Evolutionary conservation across 768 basidiomycete species (phyloP), one percentile per base, ranked within the genome.

Genomic region (Naganishia kalamii): DNA sequence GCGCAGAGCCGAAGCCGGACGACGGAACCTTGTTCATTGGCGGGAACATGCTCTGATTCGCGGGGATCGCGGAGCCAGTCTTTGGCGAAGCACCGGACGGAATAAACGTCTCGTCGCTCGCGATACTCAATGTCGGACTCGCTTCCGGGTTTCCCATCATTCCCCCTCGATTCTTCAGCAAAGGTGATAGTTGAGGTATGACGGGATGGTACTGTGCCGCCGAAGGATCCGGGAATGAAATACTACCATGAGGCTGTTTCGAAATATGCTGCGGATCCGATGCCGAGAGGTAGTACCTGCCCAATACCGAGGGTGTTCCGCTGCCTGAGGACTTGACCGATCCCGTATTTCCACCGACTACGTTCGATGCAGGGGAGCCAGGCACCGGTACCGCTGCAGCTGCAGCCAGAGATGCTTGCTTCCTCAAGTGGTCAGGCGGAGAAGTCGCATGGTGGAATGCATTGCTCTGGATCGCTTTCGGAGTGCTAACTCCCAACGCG

Each of bases 21-120:
- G 54, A 37, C 13, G 54, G 54, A 40, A 57, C 54, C 37, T 57
- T 57, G 54, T 37, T 57, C 54, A 57, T 57, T 17, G 54, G 54
- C 12, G 54, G 54, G 19, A 57, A 57, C 37, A 57, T 11, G 15
- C 30, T 57, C 37, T 57, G 54, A 35, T 23, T 40, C 10, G 48
- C 7, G 5, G 48, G 11, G 7, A 30, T 19, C 5, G 25, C 25
- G 6, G 48, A 50, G 7, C 48, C 48, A 19, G 37, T 41, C 2
- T 57, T 23, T 12, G 54, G 54, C 21, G 54, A 57, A 8, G 50
- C 49, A 37, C 52, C 66, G 17, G 49, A 29, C 12, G 60, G 50
- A 3, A 67, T 60, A 44, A 68, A 62, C 5, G 66, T 62, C 15
- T 68, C 66, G 44, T 68, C 66, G 54, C 66, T 68, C 2, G 66